Conservation (phyloP, 169 alveolate genomes). For the Plasmodium cynomolgi region DNA sequence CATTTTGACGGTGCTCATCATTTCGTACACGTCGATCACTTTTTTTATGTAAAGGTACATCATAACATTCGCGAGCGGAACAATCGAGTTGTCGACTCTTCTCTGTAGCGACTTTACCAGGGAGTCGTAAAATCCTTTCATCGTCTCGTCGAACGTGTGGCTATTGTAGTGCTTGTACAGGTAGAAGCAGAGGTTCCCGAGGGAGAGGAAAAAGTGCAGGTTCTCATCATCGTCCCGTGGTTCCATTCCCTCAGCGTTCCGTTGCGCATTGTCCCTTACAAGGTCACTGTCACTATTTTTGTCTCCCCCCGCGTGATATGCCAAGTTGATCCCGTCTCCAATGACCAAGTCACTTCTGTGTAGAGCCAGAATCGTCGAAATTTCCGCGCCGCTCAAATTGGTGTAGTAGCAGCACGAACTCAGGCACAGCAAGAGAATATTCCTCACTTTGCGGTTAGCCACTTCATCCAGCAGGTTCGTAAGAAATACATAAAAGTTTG, state of each 20-base stretch:
- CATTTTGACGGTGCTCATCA: slow-evolving; percentile 3
- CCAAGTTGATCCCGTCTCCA: neutral
- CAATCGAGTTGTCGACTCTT: slow-evolving; percentile 7
- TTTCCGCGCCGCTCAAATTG: slow-evolving; percentile 9
- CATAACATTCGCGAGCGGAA: slow-evolving; percentile 39
- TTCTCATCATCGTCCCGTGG: slow-evolving; percentile 12
- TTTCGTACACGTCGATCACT: slow-evolving; percentile 31
- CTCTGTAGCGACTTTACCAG: neutral
- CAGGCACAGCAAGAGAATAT: slow-evolving; percentile 41
- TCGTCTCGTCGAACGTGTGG: slow-evolving; percentile 24
- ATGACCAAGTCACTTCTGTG: slow-evolving; percentile 5
- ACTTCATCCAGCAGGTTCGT: neutral
- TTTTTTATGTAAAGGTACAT: slow-evolving; percentile 67
- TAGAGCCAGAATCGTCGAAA: slow-evolving; percentile 2
- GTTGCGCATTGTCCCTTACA: neutral
- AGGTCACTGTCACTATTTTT: neutral
- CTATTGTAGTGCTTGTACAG: slow-evolving; percentile 67
- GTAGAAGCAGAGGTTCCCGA: slow-evolving; percentile 44
- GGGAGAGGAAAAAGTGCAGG: slow-evolving; percentile 47
- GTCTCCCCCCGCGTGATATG: neutral
- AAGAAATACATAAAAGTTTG: slow-evolving; percentile 26
- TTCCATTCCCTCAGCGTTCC: neutral
- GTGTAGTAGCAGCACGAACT: slow-evolving; percentile 67
- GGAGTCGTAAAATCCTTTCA: slow-evolving; percentile 4
- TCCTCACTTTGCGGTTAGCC: slow-evolving; percentile 8